Base-by-base conservation (phyloP, 768 basidiomycete species). In the Amyloporia xantha region DNA sequence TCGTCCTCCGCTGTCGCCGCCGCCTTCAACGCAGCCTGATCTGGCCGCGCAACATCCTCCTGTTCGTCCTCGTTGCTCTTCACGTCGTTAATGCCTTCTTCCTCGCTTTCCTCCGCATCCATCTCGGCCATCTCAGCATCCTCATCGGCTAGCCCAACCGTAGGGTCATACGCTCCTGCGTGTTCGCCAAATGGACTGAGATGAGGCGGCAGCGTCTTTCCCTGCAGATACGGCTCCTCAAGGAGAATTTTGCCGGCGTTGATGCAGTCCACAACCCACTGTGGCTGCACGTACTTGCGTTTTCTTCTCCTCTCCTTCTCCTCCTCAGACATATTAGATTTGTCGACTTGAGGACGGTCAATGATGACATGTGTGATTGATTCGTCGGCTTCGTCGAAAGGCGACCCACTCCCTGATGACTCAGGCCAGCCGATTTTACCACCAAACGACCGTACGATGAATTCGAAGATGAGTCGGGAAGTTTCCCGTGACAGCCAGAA, bases 201-300 rank as follows among this genome's bases (percentile, higher is more conserved):
- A 71, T 99, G 96, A 23, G 96, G 93, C 2, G 96, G 96, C 26
- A 97, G 78, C 2, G 79, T 77, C 54, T 80, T 79, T 2, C 93
- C 96, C 60, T 92, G 93, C 20, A 72, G 75, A 62, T 98, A 98
- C 23, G 77, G 74, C 52, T 88, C 93, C 58, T 93, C 89, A 1
- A 91, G 76, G 24, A 97, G 74, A 50, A 95, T 76, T 64, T 78
- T 88, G 9, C 84, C 83, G 6, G 81, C 77, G 64, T 99, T 99
- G 63, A 96, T 82, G 65, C 89, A 96, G 64, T 99, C 96, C 28
- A 91, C 90, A 26, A 96, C 78, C 96, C 96, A 98, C 66, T 98
- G 95, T 10, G 96, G 96, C 66, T 98, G 96, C 15, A 98, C 77
- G 65, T 87, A 91, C 62, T 89, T 91, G 59, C 92, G 77, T 63